A percentile compares a stretch with the other conserved stretches of the same genome.
Evolutionary conservation across 495 filamentous ascomycete genomes (phyloP).

Genomic region (Penicillium paradoxum): DNA sequence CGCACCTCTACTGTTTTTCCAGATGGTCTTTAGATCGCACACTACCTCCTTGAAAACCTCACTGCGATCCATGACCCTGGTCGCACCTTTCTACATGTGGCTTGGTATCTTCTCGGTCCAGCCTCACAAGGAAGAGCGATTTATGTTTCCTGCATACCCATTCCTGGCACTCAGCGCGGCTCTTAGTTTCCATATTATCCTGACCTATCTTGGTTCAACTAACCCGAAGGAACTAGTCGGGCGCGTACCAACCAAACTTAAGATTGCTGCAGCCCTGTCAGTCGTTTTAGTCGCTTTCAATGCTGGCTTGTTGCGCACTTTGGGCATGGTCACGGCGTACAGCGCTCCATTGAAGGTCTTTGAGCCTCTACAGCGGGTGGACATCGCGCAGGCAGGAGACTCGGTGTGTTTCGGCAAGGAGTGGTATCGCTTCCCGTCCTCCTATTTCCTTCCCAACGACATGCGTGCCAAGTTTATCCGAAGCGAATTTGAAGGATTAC

Average conservation of each 20-base stretch:
- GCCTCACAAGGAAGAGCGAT: conserved; percentile 96
- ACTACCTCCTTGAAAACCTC: conserved; percentile 42
- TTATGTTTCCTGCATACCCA: conserved; percentile 97
- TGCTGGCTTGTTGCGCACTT: conserved; percentile 62
- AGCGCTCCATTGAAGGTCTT: conserved; percentile 80
- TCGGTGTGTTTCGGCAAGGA: conserved; percentile 90
- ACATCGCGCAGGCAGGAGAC: conserved; percentile 51
- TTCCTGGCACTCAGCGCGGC: conserved; percentile 89
- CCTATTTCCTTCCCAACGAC: conserved; percentile 76
- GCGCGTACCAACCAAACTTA: conserved; percentile 65
- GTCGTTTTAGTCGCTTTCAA: conserved; percentile 54
- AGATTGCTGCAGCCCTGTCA: conserved; percentile 54
- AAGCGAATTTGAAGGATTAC: conserved; percentile 80
- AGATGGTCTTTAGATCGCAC: conserved; percentile 38
- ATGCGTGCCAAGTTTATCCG: conserved; percentile 83
- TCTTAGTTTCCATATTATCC: conserved; percentile 72
- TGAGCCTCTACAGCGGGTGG: conserved; percentile 45
- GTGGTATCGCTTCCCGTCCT: conserved; percentile 97
- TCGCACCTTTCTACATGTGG: conserved; percentile 91
- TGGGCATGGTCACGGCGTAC: conserved; percentile 83
- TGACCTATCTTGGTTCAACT: conserved; percentile 64
- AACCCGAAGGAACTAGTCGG: conserved; percentile 60
- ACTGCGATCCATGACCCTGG: conserved; percentile 68
- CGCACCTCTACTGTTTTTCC: conserved; percentile 55
- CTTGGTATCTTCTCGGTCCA: conserved; percentile 84